These are phyloP conservation scores for Arabidopsis suecica DNA, from an alignment of 345 rosid genomes.

Conservation along the genomic window DNA sequence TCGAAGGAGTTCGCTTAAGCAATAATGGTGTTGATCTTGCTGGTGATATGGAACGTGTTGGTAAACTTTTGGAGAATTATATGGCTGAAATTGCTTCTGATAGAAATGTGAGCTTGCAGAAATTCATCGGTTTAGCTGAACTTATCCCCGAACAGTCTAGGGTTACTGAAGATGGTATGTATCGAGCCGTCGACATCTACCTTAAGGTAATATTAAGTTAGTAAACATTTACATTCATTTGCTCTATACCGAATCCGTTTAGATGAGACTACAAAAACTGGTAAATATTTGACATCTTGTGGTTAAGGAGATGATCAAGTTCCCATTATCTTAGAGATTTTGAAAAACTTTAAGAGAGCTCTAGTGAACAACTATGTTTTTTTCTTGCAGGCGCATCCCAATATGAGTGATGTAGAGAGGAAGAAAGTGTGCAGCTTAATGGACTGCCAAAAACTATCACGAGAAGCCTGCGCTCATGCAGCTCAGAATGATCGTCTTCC, in stretches of 20 bases:
- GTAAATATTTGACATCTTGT: constrained; percentile 2
- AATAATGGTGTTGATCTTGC: constrained; percentile 55
- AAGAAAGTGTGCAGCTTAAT: constrained; percentile 92
- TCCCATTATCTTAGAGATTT: neutral
- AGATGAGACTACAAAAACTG: neutral
- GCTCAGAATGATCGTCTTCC: constrained; percentile 92
- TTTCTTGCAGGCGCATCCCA: constrained; percentile 80
- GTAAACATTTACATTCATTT: neutral
- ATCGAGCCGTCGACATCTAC: constrained; percentile 87
- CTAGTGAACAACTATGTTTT: neutral
- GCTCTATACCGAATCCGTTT: neutral
- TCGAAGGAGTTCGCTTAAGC: constrained; percentile 52
- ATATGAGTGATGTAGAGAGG: constrained; percentile 80
- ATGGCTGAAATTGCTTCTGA: constrained; percentile 90
- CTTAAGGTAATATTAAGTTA: constrained; percentile 64
- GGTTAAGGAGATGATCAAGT: neutral
- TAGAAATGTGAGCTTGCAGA: constrained; percentile 62
- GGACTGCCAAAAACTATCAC: constrained; percentile 94
- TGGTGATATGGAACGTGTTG: constrained; percentile 78
- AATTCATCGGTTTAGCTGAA: constrained; percentile 73
- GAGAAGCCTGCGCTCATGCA: constrained; percentile 97
- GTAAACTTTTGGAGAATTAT: constrained; percentile 87
- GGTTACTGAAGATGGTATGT: constrained; percentile 86
- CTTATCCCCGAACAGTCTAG: constrained; percentile 82
- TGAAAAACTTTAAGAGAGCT: neutral